These are phyloP conservation scores for Fusarium bulbicola DNA, from an alignment of 2,329 filamentous ascomycete genomes.

Conservation along the genomic window DNA sequence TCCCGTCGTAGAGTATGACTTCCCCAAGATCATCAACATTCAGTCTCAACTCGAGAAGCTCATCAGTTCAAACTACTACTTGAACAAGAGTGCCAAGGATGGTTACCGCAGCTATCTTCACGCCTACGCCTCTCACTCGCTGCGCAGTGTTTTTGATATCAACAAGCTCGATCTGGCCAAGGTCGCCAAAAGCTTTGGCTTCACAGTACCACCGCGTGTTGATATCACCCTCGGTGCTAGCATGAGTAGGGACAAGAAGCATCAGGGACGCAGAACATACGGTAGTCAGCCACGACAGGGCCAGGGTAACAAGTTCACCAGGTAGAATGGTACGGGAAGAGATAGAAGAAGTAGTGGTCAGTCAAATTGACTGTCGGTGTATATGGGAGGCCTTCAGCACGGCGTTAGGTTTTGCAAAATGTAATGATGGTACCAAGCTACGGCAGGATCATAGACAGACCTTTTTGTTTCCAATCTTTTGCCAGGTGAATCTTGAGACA, in stretches of 20 bases:
- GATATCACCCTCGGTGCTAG: constrained; percentile 86
- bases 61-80: constrained; percentile 94
- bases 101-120: constrained; percentile 92
- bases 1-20: constrained; percentile 95
- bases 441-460: constrained; percentile 25
- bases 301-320: constrained; percentile 37
- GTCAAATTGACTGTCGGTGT: constrained; percentile 29
- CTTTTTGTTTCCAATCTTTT: constrained; percentile 15
- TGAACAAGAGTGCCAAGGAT: constrained; percentile 85
- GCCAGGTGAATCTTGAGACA: background rate
- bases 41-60: constrained; percentile 93
- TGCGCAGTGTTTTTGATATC: constrained; percentile 74
- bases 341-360: constrained; percentile 3
- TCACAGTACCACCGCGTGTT: constrained; percentile 79
- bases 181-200: constrained; percentile 86
- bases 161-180: constrained; percentile 85
- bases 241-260: constrained; percentile 74
- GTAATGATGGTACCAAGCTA: constrained; percentile 38
- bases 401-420: constrained; percentile 45
- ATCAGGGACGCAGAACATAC: constrained; percentile 72
- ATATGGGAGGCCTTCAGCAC: constrained; percentile 41
- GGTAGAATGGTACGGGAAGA: constrained; percentile 20
- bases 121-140: constrained; percentile 83
- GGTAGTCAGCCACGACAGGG: constrained; percentile 79
- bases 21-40: constrained; percentile 93